Conservation (phyloP, 225 moss, liverwort and hornwort species). For the Pleurozium schreberi region DNA sequence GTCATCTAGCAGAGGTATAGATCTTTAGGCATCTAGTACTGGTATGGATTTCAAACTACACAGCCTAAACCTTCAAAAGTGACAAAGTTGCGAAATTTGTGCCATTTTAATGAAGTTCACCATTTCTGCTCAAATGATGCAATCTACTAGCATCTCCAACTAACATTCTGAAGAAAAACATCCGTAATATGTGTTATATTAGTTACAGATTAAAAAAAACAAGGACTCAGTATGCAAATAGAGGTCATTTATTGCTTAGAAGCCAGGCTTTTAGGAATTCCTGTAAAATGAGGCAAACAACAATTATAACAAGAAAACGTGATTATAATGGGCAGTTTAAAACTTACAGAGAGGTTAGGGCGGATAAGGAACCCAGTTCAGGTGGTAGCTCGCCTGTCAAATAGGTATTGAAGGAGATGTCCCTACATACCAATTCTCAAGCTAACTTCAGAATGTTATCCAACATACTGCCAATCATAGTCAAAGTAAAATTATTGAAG, state of each 20-base stretch:
- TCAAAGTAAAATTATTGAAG: not conserved
- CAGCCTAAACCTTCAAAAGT: too few relatives aligned
- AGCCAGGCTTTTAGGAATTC: not conserved
- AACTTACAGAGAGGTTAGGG: conserved; percentile 8
- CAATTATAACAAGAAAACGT: not conserved
- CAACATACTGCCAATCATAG: not conserved
- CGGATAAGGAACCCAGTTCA: conserved; percentile 5
- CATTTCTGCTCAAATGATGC: not conserved
- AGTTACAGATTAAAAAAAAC: not conserved
- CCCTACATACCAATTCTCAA: not conserved
- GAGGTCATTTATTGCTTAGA: not conserved
- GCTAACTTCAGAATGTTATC: not conserved
- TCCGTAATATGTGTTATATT: not conserved
- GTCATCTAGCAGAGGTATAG: too few relatives aligned
- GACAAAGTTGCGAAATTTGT: too few relatives aligned
- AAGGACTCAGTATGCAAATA: not conserved
- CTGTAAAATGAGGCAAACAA: not conserved
- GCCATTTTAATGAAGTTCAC: too few relatives aligned
- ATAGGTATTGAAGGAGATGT: conserved; percentile 6
- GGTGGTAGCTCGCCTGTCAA: not conserved
- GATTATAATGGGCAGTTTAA: not conserved
- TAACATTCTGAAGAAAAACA: not conserved
- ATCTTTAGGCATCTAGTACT: too few relatives aligned
- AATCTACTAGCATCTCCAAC: not conserved
- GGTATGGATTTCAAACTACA: too few relatives aligned